Evolutionary conservation across 306 rosid genomes (phyloP), one percentile per base, ranked within the genome.

Genomic region (Corylus heterophylla): DNA sequence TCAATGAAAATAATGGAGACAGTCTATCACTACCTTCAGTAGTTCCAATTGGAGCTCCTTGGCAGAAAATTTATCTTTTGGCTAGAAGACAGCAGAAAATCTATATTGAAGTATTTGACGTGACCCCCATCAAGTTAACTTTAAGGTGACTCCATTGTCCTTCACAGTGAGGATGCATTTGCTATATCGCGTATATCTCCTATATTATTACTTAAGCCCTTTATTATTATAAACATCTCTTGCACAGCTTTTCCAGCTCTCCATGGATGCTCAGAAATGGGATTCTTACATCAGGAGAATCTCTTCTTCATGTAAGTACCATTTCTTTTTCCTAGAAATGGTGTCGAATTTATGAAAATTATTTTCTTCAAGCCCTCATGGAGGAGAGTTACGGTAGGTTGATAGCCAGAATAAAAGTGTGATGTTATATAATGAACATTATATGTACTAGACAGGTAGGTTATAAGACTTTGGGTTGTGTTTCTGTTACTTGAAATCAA

Each of bases 31-130:
- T 91, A 61, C 97, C 96, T 88, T 83, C 89, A 25, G 75, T 92
- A 37, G 86, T 91, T 87, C 97, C 98, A 51, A 92, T 95, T 79
- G 98, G 98, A 77, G 94, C 98, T 80, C 98, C 98, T 27, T 95
- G 98, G 98, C 98, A 95, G 86, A 87, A 92, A 81, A 93, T 95
- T 74, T 88, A 89, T 84, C 92, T 91, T 80, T 77, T 91, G 82
- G 97, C 98, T 42, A 89, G 97, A 91, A 90, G 89, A 73, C 97
- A 92, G 83, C 91, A 86, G 87, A 95, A 95, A 87, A 87, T 95
- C 62, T 95, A 91, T 79, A 83, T 95, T 35, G 97, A 95, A 87
- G 69, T 89, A 82, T 89, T 95, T 84, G 97, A 95, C 67, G n/a
- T 95, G 82, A 88, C 90, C 48, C 97, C 98, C 62, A 86, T 95